Evolutionary conservation across 352 stramenopile species (phyloP), one percentile per base, ranked within the genome.

Genomic region (Pilasporangium apinafurcum): DNA sequence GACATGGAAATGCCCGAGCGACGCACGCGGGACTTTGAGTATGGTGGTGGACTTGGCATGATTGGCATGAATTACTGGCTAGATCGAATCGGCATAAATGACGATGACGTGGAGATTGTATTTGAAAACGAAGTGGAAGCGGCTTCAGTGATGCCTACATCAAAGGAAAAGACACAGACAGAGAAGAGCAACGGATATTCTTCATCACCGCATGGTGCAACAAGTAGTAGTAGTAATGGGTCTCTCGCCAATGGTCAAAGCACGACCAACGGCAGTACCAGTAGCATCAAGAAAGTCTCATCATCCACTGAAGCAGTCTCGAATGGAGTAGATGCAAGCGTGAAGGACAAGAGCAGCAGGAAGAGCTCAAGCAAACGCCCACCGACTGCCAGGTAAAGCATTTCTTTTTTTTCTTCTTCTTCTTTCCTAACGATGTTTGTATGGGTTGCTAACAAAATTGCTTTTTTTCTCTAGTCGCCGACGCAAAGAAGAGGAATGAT

Each of bases 1-100:
- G 90, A 97, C 21, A 72, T 97, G 56, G 87, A 95, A 21, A 90
- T 95, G 69, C 74, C 84, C 5, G 72, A 90, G 44, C 73, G 76
- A 5, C 78, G 69, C 20, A 93, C 83, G 1, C 68, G 83, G 20
- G 83, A 92, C 54, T 87, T 90, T 51, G 74, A 92, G 33, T 58
- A 72, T 31, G 65, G 70, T 12, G 74, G 55, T 22, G 56, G 54
- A 1, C 44, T 33, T 13, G 69, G 54, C 38, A 38, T 58, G 29
- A n/a, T n/a, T n/a, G 56, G 37, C 31, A 87, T 84, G 71, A 79
- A 78, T 41, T 85, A 74, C 41, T 90, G 59, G 66, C 60, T 86
- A 21, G 70, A 81, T 14, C 65, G 66, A 10, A 50, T 80, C 0
- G 63, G 59, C 26, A 51, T 62, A 34, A 65, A 52, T 17, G 65